Conservation (phyloP, 2,329 filamentous ascomycete species). For the Erysiphe pulchra region DNA sequence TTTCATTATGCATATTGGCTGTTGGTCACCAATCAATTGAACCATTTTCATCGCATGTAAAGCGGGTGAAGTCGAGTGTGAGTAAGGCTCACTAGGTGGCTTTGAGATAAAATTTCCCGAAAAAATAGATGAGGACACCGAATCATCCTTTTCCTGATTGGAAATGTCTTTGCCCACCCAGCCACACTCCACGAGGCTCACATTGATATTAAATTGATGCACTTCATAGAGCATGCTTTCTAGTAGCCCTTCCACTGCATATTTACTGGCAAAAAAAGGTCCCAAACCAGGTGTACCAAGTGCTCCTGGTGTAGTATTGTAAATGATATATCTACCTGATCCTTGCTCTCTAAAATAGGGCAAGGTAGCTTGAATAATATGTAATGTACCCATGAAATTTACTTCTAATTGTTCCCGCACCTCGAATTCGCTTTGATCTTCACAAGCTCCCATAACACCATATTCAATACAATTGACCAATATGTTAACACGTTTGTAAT, state of each 20-base stretch:
- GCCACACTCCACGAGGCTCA: conserved; percentile 76
- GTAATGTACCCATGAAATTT: conserved; percentile 85
- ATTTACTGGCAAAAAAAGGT: conserved; percentile 91
- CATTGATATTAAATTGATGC: conserved; percentile 75
- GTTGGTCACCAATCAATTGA: conserved; percentile 78
- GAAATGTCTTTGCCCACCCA: conserved; percentile 72
- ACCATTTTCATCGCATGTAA: conserved; percentile 77
- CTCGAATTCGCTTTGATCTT: conserved; percentile 90
- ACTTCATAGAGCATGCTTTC: conserved; percentile 95
- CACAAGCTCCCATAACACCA: conserved; percentile 82
- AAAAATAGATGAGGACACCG: conserved; percentile 2
- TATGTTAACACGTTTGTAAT: conserved; percentile 64
- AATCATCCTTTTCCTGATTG: conserved; percentile 26
- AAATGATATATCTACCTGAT: conserved; percentile 69
- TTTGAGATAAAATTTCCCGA: conserved; percentile 80
- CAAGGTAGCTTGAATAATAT: conserved; percentile 73
- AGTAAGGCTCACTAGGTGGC: conserved; percentile 58
- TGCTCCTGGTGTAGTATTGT: conserved; percentile 76
- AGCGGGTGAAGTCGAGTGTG: conserved; percentile 51
- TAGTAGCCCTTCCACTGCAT: conserved; percentile 83
- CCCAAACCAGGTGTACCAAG: conserved; percentile 83
- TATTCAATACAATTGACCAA: conserved; percentile 89
- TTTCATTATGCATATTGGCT: conserved; percentile 80
- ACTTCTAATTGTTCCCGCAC: conserved; percentile 92
- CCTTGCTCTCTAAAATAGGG: conserved; percentile 63